Base-by-base conservation (phyloP, 805 yeast species). In the Candida krabiensis region DNA sequence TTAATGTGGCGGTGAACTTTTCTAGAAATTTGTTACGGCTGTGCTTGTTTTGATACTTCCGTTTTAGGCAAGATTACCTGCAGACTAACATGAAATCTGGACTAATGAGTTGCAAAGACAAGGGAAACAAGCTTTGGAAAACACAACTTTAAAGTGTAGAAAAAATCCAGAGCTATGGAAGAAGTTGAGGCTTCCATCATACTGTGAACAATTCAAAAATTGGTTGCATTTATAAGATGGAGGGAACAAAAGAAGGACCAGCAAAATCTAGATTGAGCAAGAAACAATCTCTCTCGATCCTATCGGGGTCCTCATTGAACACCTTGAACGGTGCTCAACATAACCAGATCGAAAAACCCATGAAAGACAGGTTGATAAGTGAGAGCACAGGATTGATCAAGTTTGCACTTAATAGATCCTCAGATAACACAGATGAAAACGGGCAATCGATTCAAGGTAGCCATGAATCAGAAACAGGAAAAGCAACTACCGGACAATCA, bases 351-450 rank as follows among this genome's bases (percentile, higher is more conserved):
- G 47, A 47, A 3, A 60, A 53, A 24, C 64, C 65, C 7, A 41
- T 53, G 2, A 64, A 54, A 27, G 68, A 69, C 38, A 55, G 80
- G 41, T 52, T 73, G 9, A 60, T 71, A 11, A 73, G 79, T 46
- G 75, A 71, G 43, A 61, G 72, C 5, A 75, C 80, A 0, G 81
- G 82, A 0, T 52, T 75, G 25, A 73, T 64, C 13, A 74, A 71
- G 44, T 71, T 74, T 47, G 58, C 71, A 0, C 39, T 70, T 17
- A 37, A 46, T 18, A 55, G 49, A 18, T 31, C 44, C 3, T 22
- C 43, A 1, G 45, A 29, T 1, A 19, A 30, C 4, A 15, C 37
- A 7, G 37, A 37, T 13, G 12, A 28, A 13, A 13, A 28, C 9
- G 16, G 28, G 6, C 28, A 24, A 18, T 4, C 27, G 5, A 9